Percentiles rank a stretch among this genome's conserved stretches.
Evolutionary conservation across 202 grass and related monocot species (phyloP).

Genomic region (Eragrostis tef): DNA sequence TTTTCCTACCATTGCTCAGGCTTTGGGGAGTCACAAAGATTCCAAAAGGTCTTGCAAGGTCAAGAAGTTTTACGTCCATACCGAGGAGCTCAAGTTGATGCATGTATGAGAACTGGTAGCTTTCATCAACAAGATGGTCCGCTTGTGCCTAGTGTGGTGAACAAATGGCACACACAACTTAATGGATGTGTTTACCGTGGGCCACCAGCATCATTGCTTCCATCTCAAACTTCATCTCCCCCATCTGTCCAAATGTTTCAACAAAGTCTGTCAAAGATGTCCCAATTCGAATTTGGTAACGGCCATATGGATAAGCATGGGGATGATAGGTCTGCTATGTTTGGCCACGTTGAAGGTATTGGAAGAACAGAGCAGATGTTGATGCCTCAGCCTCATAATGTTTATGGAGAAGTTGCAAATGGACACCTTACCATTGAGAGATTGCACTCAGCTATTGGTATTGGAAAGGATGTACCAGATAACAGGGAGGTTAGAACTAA

Average conservation of each 20-base stretch:
- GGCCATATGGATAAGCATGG: slow-evolving; percentile 27
- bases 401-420: slow-evolving; percentile 42
- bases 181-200: slow-evolving; percentile 42
- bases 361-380: slow-evolving; percentile 27
- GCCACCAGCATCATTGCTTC: slow-evolving; percentile 37
- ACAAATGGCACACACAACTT: slow-evolving; percentile 52
- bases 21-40: slow-evolving; percentile 84
- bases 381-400: slow-evolving; percentile 10
- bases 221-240: slow-evolving; percentile 58
- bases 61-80: slow-evolving; percentile 89
- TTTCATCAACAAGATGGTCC: slow-evolving; percentile 53
- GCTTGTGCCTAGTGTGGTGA: slow-evolving; percentile 19
- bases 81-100: slow-evolving; percentile 54
- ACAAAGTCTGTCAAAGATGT: slow-evolving; percentile 43
- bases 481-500: slow-evolving; percentile 46
- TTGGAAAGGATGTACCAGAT: slow-evolving; percentile 43
- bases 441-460: slow-evolving; percentile 8
- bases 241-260: slow-evolving; percentile 71
- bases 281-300: slow-evolving; percentile 37
- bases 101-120: slow-evolving; percentile 43
- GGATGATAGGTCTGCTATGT: slow-evolving; percentile 28
- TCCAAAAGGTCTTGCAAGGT: slow-evolving; percentile 99
- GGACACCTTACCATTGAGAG: slow-evolving; percentile 33
- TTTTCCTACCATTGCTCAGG: slow-evolving; percentile 73
- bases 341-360: slow-evolving; percentile 24